Evolutionary conservation across 2,329 filamentous ascomycete species (phyloP), one percentile per base, ranked within the genome.

Genomic region (Pseudodiploospora longispora): DNA sequence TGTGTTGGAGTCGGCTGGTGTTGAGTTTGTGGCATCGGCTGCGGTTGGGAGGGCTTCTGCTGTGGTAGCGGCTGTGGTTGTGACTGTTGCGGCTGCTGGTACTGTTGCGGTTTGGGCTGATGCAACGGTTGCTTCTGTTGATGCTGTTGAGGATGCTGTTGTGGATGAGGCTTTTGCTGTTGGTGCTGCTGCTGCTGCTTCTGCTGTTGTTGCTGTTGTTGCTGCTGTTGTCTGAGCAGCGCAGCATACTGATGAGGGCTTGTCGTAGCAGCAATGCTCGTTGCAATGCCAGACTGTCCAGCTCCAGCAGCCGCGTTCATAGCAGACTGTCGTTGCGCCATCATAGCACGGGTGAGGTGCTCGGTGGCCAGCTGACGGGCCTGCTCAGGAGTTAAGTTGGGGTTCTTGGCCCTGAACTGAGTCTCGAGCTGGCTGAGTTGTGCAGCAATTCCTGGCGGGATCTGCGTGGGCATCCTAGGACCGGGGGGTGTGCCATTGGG

Each of bases 231-330:
- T 37, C 76, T 63, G 6, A 80, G 67, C 31, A 80, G 62, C 44
- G 77, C 75, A 2, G 76, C 76, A 53, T 80, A 80, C 49, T 80
- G 76, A 35, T 80, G 75, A 29, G 76, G 76, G 45, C 72, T 76
- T 2, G 68, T 66, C 1, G 71, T 72, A 12, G 67, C 65, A 1
- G 68, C 61, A 40, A 75, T 67, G 12, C 71, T 68, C 41, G 71
- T 75, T 10, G 71, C 65, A 42, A 75, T 67, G 3, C 68, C 67
- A 10, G 71, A 61, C 49, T 75, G 70, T 6, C 66, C 66, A 4
- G 66, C 63, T 10, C 62, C 70, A 3, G 74, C 72, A 2, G 75
- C 75, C 29, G 74, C 70, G 51, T 70, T 75, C 71, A 79, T 77
- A 2, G 74, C 74, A 27, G 68, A 70, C 49, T 76, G 70, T 42